Base-by-base conservation (phyloP, 768 basidiomycete genomes). In the Mycena rosella region DNA sequence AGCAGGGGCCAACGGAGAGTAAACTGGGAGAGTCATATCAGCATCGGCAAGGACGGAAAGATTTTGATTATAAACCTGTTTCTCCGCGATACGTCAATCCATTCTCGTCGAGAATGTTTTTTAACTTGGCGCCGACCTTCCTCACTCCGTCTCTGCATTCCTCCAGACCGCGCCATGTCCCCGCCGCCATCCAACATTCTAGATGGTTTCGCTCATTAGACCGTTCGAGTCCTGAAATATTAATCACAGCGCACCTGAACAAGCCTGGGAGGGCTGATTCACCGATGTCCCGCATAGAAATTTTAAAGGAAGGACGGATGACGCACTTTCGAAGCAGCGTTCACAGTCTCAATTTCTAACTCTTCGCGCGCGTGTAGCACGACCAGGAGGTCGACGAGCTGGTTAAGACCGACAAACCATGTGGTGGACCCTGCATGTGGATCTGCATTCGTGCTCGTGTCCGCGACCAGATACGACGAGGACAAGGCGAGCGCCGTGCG, bases 121-220 rank as follows among this genome's bases (percentile, higher is more conserved):
- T 89, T 72, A 95, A 81, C 73, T 87, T 90, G 32, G 79, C 78
- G 13, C 90, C 93, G 32, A 88, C 85, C 38, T 82, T 85, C 42
- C 86, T 84, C 24, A 95, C 88, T 5, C 84, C 83, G n/a, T 87
- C 87, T 62, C 88, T 83, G 73, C 87, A 88, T 24, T 88, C 87
- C 47, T 88, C 87, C 67, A 94, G 78, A 18, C 88, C 90, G 32
- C 85, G 81, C 91, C 91, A 94, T 22, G 87, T 86, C 0, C 87
- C 88, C 0, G 89, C 87, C 3, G 88, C 87, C 18, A 84, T 88
- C 93, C 93, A 95, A 76, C 93, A 93, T 75, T 95, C 94, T 20
- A 32, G 6, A 26, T 15, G 44, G 24, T 34, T 5, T 40, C n/a
- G 13, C 14, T 6, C n/a, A 38, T 42, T 53, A 51, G 26, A 36